phyloP scores from a whole-genome alignment of 352 stramenopile species.

The Globisporangium solare region DNA sequence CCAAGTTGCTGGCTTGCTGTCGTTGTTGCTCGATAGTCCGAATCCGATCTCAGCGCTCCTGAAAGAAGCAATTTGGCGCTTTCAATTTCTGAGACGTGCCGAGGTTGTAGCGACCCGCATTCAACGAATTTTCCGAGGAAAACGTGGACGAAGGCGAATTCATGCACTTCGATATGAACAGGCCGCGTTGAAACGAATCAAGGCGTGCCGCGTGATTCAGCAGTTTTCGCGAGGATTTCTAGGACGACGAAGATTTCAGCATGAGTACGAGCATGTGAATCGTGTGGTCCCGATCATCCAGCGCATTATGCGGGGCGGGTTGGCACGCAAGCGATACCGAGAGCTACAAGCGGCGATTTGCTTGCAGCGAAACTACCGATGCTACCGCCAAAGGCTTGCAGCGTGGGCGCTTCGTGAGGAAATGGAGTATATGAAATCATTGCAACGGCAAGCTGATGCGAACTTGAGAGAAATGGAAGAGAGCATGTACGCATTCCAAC shows the following conservation, averaged over 20 bases:
- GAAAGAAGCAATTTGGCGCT: constrained; percentile 52
- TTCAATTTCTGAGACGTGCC: constrained; percentile 54
- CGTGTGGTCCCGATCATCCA: constrained; percentile 49
- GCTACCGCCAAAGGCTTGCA: constrained; percentile 46
- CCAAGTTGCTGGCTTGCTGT: background rate
- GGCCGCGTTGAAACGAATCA: constrained; percentile 31
- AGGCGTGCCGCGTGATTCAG: constrained; percentile 36
- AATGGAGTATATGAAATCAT: constrained; percentile 38
- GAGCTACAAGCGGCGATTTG: constrained; percentile 31
- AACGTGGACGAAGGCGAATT: constrained; percentile 44
- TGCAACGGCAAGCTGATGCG: constrained; percentile 38
- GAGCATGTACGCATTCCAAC: constrained; percentile 39
- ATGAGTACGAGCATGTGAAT: constrained; percentile 28
- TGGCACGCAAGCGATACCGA: constrained; percentile 31
- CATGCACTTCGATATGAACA: constrained; percentile 31
- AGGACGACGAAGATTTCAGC: constrained; percentile 32
- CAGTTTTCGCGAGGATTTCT: constrained; percentile 52
- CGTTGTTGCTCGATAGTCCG: constrained; percentile 22
- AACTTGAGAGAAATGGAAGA: constrained; percentile 44
- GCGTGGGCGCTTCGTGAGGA: constrained; percentile 54
- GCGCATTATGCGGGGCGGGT: constrained; percentile 38
- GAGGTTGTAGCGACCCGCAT: constrained; percentile 50
- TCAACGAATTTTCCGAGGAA: constrained; percentile 64
- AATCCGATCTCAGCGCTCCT: constrained; percentile 38
- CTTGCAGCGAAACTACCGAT: constrained; percentile 54